These are phyloP conservation scores for Gyromitra esculenta DNA, from an alignment of 2,329 filamentous ascomycete genomes.

Conservation along the genomic window DNA sequence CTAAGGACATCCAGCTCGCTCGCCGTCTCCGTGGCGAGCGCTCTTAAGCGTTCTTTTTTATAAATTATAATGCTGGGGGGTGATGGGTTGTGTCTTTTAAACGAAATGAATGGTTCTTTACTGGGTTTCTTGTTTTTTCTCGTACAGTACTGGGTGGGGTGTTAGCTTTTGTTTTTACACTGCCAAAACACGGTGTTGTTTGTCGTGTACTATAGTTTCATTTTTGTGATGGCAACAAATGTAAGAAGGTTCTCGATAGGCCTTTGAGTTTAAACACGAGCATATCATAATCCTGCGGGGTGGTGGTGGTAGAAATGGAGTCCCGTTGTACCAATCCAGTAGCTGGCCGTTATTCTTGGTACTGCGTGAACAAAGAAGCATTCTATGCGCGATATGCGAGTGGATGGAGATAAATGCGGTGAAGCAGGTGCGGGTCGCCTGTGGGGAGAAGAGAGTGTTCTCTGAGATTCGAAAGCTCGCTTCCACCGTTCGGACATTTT, in stretches of 20 bases:
- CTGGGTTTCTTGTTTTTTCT: conserved; percentile 53
- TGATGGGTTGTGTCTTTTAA: conserved; percentile 51
- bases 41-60: conserved; percentile 67
- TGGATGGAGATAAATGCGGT: conserved; percentile 18
- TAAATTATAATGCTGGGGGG: conserved; percentile 43
- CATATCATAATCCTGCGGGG: conserved; percentile 18
- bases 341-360: neutral
- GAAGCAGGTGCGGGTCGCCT: too few species aligned
- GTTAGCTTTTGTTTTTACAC: conserved; percentile 50
- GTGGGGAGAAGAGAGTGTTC: neutral
- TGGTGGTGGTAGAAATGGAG: conserved; percentile 34
- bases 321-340: conserved; percentile 6
- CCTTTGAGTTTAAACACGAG: conserved; percentile 38
- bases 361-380: conserved; percentile 6
- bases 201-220: conserved; percentile 52
- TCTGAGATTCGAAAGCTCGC: conserved; percentile 20
- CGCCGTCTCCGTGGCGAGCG: conserved; percentile 94
- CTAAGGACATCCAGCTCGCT: conserved; percentile 97
- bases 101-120: conserved; percentile 55
- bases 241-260: conserved; percentile 35
- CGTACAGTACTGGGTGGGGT: conserved; percentile 53
- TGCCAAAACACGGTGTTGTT: conserved; percentile 50
- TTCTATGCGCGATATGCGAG: neutral
- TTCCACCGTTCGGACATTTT: conserved; percentile 29
- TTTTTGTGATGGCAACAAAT: conserved; percentile 50